A percentile compares a stretch with the other conserved stretches of the same genome.
Evolutionary conservation across 2,329 filamentous ascomycete species (phyloP).

Genomic region (Hymenoscyphus fructigenus): DNA sequence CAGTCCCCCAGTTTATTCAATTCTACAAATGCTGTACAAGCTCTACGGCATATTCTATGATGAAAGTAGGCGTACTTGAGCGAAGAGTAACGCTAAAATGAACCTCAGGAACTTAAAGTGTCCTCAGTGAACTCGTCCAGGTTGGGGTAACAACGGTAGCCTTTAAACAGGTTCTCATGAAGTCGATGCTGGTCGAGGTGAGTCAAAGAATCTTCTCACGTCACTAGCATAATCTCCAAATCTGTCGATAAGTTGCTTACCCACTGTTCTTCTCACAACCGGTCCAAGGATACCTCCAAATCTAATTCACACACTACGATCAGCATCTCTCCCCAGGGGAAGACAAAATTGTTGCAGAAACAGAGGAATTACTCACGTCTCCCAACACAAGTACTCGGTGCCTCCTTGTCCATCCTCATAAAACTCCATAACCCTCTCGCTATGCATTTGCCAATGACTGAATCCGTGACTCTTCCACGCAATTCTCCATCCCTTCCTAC

Average conservation of each 20-base stretch:
- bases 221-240: constrained; percentile 43
- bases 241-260: constrained; percentile 36
- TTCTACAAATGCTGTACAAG: background rate
- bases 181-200: background rate
- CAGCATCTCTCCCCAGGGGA: background rate
- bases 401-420: constrained; percentile 40
- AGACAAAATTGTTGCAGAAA: background rate
- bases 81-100: background rate
- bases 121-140: background rate
- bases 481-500: constrained; percentile 40
- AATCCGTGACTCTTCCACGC: constrained; percentile 41
- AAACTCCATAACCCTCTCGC: constrained; percentile 47
- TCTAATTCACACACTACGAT: background rate
- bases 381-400: constrained; percentile 45
- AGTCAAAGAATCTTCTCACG: constrained; percentile 38
- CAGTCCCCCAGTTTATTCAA: background rate
- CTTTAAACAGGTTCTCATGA: background rate
- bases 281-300: constrained; percentile 43
- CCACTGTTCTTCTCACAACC: constrained; percentile 38
- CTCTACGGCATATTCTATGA: background rate
- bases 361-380: constrained; percentile 36
- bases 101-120: background rate
- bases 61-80: background rate
- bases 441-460: constrained; percentile 37
- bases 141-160: too few relatives aligned